A percentile compares a stretch with the other conserved stretches of the same genome.
Conservation (phyloP, 108 stramenopile species). For the Cyclotella choctawhatcheeana region DNA sequence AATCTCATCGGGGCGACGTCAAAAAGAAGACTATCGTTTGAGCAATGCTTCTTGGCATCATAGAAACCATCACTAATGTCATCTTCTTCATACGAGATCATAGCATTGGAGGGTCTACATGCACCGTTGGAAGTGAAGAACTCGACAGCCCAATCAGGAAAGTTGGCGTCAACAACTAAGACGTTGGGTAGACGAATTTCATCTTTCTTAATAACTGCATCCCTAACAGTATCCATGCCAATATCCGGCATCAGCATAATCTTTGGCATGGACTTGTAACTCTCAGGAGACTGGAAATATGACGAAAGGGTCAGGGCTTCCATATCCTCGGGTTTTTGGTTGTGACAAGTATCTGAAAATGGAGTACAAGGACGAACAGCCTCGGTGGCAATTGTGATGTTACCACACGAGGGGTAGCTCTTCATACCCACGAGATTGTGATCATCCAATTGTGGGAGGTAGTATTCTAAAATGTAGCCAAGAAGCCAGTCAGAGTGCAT, state of each 20-base stretch:
- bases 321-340: slow-evolving; percentile 14
- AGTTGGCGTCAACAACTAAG: too few species aligned
- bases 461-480: slow-evolving; percentile 11
- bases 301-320: neutral
- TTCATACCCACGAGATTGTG: slow-evolving; percentile 8
- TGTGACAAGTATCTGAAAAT: slow-evolving; percentile 19
- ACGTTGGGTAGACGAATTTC: too few species aligned
- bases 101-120: too few species aligned
- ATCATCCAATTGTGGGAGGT: neutral
- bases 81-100: too few species aligned
- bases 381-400: neutral
- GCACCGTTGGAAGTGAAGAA: too few species aligned
- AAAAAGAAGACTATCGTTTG: too few species aligned
- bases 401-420: slow-evolving; percentile 17
- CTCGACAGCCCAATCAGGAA: too few species aligned
- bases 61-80: too few species aligned
- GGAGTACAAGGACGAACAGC: slow-evolving; percentile 1
- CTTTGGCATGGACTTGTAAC: neutral
- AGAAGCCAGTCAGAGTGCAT: slow-evolving; percentile 23
- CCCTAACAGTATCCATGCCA: too few species aligned
- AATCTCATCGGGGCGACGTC: too few species aligned
- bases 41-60: too few species aligned
- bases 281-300: slow-evolving; percentile 8
- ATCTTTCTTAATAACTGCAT: too few species aligned
- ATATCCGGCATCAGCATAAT: neutral